phyloP scores from a whole-genome alignment of 2,329 filamentous ascomycete species.

The Botrytis sinoallii region DNA sequence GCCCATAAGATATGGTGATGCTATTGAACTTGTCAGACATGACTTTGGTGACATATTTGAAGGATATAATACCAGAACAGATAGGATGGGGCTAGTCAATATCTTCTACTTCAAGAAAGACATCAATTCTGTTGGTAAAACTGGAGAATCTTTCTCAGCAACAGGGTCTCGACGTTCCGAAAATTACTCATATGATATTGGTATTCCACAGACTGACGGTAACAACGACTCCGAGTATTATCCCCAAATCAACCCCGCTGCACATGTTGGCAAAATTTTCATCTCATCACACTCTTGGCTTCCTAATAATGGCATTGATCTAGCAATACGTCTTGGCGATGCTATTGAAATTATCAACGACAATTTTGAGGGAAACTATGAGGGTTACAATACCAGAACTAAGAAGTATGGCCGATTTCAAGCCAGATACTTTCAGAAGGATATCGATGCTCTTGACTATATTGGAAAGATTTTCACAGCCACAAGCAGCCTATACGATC shows the following conservation, averaged over 20 bases:
- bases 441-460: background rate
- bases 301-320: background rate
- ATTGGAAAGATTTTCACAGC: background rate
- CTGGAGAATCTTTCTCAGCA: background rate
- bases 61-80: background rate
- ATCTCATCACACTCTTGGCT: background rate
- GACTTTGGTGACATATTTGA: background rate
- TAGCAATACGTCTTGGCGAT: background rate
- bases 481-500: background rate
- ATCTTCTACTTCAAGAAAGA: background rate
- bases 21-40: background rate
- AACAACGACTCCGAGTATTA: background rate
- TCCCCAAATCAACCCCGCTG: background rate
- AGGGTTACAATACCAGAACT: background rate
- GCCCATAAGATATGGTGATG: background rate
- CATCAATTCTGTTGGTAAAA: background rate
- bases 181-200: background rate
- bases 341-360: background rate
- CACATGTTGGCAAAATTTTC: background rate
- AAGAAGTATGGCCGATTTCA: background rate
- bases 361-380: background rate
- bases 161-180: background rate
- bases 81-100: background rate
- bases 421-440: background rate
- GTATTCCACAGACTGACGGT: background rate